phyloP scores from a whole-genome alignment of 2,329 filamentous ascomycete species.

The Neurospora crassa region DNA sequence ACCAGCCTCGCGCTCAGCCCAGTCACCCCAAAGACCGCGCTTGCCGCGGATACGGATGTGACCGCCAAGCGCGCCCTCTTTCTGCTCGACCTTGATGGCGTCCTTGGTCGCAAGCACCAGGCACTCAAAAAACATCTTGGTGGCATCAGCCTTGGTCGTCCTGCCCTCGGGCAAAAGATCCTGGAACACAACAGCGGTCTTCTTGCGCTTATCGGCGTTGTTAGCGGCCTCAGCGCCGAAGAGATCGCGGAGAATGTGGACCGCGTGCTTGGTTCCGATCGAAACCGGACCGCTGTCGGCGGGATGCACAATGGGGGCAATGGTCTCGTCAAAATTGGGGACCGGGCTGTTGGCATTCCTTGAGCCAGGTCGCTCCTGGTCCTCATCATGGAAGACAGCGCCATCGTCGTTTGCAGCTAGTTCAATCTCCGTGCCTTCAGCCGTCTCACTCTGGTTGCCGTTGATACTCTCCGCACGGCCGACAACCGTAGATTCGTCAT shows the following conservation, averaged over 20 bases:
- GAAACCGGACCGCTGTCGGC: constrained; percentile 81
- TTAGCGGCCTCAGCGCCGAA: constrained; percentile 67
- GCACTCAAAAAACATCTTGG: constrained; percentile 99
- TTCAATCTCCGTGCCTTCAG: constrained; percentile 55
- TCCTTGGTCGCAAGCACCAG: constrained; percentile 95
- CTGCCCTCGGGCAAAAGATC: constrained; percentile 74
- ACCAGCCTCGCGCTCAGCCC: constrained; percentile 72
- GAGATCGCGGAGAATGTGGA: constrained; percentile 82
- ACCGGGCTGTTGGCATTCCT: constrained; percentile 34
- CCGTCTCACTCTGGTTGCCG: constrained; percentile 42
- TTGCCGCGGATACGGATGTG: constrained; percentile 81
- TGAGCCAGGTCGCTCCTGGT: constrained; percentile 29
- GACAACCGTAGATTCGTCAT: constrained; percentile 47
- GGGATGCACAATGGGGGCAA: constrained; percentile 65
- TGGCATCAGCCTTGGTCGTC: constrained; percentile 82
- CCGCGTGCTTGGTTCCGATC: constrained; percentile 86
- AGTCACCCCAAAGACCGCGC: constrained; percentile 91
- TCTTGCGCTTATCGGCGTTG: constrained; percentile 63
- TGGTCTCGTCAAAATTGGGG: constrained; percentile 71
- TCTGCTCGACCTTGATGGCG: constrained; percentile 92
- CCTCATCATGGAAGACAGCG: constrained; percentile 34
- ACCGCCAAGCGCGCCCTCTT: constrained; percentile 59
- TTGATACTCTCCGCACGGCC: constrained; percentile 40
- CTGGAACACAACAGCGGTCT: constrained; percentile 76
- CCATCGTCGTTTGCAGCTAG: constrained; percentile 51